Evolutionary conservation across 345 rosid species (phyloP), one percentile per base, ranked within the genome.

Genomic region (Pseudoturritis turrita): DNA sequence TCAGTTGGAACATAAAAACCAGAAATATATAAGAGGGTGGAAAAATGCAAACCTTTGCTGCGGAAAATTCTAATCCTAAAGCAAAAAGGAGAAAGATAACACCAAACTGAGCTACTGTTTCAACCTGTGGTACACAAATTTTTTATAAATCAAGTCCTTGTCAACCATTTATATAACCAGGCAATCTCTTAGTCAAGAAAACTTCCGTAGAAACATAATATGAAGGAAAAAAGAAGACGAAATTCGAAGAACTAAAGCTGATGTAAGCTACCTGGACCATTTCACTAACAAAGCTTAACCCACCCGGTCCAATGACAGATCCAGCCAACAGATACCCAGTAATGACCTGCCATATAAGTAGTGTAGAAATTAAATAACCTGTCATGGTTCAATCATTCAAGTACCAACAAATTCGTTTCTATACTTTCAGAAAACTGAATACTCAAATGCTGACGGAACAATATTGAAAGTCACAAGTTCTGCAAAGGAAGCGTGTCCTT

Each of bases 31-130:
- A 39, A 55, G 73, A 68, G 51, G 19, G 13, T 54, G 43, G 26
- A 77, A 72, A 33, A n/a, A 66, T 21, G 62, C 71, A 41, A 39
- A 90, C 98, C 87, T 90, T 93, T 41, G 92, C 60, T 13, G 89
- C 78, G 7, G 98, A 90, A 76, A 93, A 93, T 80, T 93, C 97
- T 74, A 93, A 79, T 61, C 98, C 97, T 71, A 90, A 76, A 18
- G 97, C 98, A 81, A 93, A 93, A 79, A 93, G 94, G 57, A 93
- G 96, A 82, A 93, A 90, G 75, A 93, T 86, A 57, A 93, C 98
- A 78, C 98, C 98, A 80, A 94, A 94, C 71, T 94, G 98, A 74
- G 98, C 98, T 75, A 89, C 97, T 10, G 98, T 94, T 85, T 90
- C 98, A 52, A 94, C 96, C 97, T 93, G 76, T 64, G 65, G 57